Percentiles rank a stretch among this genome's conserved stretches.
Conservation (phyloP, 169 alveolate genomes). For the Besnoitia besnoiti region DNA sequence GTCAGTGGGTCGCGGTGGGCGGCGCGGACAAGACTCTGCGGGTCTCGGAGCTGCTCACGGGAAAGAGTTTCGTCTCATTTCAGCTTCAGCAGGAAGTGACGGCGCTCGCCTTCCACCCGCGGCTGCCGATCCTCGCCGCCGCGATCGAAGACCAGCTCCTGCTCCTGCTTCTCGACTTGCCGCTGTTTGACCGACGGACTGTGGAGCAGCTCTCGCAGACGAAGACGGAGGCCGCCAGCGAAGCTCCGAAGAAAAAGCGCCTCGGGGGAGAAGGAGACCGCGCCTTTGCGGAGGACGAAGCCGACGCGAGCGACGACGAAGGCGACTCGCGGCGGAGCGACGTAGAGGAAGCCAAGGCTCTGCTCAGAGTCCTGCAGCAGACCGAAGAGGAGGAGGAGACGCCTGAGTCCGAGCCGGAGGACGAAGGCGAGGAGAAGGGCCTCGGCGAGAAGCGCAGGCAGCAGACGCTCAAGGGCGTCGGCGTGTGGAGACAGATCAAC, state of each 20-base stretch:
- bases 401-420: background rate
- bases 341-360: background rate
- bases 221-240: background rate
- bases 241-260: background rate
- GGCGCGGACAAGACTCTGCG: background rate
- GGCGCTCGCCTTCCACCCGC: constrained; percentile 53
- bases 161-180: constrained; percentile 38
- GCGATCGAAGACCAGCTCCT: constrained; percentile 54
- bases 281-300: background rate
- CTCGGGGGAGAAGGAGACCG: background rate
- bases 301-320: background rate
- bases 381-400: background rate
- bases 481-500: constrained; percentile 2
- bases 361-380: background rate
- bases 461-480: constrained; percentile 14
- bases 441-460: background rate
- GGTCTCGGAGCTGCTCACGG: constrained; percentile 37
- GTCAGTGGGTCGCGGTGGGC: constrained; percentile 61
- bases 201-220: background rate
- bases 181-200: constrained; percentile 4
- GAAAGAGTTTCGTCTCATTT: constrained; percentile 5
- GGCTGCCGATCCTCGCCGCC: constrained; percentile 57
- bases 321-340: constrained; percentile 9
- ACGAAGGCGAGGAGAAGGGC: background rate
- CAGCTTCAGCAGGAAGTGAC: constrained; percentile 22